These are phyloP conservation scores for Exophiala xenobiotica DNA, from an alignment of 2,329 filamentous ascomycete genomes.

Conservation along the genomic window DNA sequence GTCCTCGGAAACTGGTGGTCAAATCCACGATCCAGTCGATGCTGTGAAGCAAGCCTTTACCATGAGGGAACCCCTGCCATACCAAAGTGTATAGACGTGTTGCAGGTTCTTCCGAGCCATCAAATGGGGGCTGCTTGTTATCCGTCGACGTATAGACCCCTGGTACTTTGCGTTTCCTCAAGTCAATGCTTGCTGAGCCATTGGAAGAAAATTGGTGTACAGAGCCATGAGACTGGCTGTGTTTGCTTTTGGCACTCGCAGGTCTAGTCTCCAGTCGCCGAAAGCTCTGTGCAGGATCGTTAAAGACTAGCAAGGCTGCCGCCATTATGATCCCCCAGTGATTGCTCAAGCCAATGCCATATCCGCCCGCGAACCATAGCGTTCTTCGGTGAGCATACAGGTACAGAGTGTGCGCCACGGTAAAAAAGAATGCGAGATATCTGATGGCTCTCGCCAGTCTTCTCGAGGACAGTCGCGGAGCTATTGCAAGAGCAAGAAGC, in stretches of 20 bases:
- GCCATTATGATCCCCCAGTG: slow-evolving; percentile 57
- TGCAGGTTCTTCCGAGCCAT: slow-evolving; percentile 2
- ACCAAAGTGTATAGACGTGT: slow-evolving; percentile 19
- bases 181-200: not conserved
- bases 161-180: slow-evolving; percentile 10
- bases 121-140: slow-evolving; percentile 7
- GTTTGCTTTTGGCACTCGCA: slow-evolving; percentile 15
- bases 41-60: slow-evolving; percentile 55
- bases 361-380: slow-evolving; percentile 52
- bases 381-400: slow-evolving; percentile 38
- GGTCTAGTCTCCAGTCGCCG: slow-evolving; percentile 51
- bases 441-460: slow-evolving; percentile 5
- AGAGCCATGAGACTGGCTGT: slow-evolving; percentile 5
- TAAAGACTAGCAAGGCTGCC: slow-evolving; percentile 53
- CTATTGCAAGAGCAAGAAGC: slow-evolving; percentile 21
- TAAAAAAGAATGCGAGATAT: slow-evolving; percentile 15
- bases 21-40: slow-evolving; percentile 60
- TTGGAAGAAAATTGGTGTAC: not conserved
- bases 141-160: slow-evolving; percentile 8
- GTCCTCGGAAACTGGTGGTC: slow-evolving; percentile 58
- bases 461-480: slow-evolving; percentile 20
- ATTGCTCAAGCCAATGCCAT: slow-evolving; percentile 55
- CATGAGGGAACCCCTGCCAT: slow-evolving; percentile 35
- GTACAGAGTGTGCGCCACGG: slow-evolving; percentile 15
- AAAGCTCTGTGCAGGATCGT: slow-evolving; percentile 57